A percentile compares a stretch with the other conserved stretches of the same genome.
phyloP scores from a whole-genome alignment of 78 protist species.

The Dictyostelium capitatum region DNA sequence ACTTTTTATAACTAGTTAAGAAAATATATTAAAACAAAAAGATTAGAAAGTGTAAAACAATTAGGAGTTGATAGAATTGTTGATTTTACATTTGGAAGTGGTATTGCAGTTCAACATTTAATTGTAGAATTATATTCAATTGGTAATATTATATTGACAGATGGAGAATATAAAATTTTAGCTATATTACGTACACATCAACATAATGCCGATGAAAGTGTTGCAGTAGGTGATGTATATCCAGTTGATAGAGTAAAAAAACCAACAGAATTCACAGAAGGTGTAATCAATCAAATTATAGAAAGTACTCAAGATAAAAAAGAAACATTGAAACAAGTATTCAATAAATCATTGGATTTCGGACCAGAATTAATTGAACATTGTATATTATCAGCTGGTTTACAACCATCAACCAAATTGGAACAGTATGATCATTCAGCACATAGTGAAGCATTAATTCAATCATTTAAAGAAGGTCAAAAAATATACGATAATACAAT shows the following conservation, averaged over 20 bases:
- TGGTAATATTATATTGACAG: slow-evolving; percentile 85
- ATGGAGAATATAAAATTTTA: slow-evolving; percentile 64
- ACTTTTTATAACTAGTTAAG: slow-evolving; percentile 87
- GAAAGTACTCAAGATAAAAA: slow-evolving; percentile 20
- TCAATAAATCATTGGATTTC: slow-evolving; percentile 65
- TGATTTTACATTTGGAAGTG: slow-evolving; percentile 91
- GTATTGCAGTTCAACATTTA: slow-evolving; percentile 81
- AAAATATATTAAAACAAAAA: slow-evolving; percentile 91
- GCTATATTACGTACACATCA: slow-evolving; percentile 78
- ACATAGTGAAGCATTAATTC: not conserved
- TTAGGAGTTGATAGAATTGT: slow-evolving; percentile 96
- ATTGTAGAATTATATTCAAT: slow-evolving; percentile 86
- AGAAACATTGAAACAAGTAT: slow-evolving; percentile 67
- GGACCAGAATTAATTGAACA: slow-evolving; percentile 77
- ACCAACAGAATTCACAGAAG: slow-evolving; percentile 41
- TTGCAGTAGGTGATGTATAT: slow-evolving; percentile 67
- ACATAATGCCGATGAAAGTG: slow-evolving; percentile 54
- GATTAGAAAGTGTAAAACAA: slow-evolving; percentile 90
- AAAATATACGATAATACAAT: slow-evolving; percentile 21
- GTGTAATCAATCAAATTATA: slow-evolving; percentile 14
- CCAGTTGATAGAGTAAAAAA: slow-evolving; percentile 55
- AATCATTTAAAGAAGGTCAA: slow-evolving; percentile 46
- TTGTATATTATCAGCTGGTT: slow-evolving; percentile 52
- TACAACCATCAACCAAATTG: slow-evolving; percentile 26
- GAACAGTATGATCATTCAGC: slow-evolving; percentile 18